phyloP scores from a whole-genome alignment of 1,284 basidiomycete genomes.

The Ustilago sp. region DNA sequence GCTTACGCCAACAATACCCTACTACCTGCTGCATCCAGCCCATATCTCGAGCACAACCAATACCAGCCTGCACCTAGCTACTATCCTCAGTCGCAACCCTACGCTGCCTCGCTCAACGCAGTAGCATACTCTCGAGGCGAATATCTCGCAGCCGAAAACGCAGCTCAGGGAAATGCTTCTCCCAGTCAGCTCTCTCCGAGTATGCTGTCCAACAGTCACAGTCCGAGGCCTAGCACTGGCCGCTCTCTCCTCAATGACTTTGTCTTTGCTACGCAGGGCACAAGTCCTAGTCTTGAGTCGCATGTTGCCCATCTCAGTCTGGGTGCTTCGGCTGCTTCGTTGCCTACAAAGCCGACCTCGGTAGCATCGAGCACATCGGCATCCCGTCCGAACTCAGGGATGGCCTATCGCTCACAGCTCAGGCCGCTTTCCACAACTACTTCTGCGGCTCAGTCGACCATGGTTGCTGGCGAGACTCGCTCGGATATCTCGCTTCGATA shows the following conservation, averaged over 20 bases:
- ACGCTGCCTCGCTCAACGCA: neutral
- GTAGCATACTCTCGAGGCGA: conserved; percentile 5
- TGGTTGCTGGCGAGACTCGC: neutral
- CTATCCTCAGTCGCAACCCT: conserved; percentile 3
- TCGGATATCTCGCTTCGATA: conserved; percentile 44
- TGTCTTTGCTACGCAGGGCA: conserved; percentile 17
- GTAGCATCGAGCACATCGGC: neutral
- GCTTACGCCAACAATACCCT: conserved; percentile 3
- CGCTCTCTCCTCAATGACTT: conserved; percentile 20
- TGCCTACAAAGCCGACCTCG: conserved; percentile 8
- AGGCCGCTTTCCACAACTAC: neutral
- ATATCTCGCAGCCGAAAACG: conserved; percentile 12
- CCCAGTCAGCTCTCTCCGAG: conserved; percentile 15
- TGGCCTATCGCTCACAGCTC: neutral
- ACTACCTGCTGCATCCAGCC: conserved; percentile 6
- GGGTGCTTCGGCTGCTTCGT: neutral
- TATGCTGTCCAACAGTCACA: conserved; percentile 23
- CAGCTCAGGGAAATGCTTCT: neutral
- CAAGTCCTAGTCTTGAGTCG: conserved; percentile 25
- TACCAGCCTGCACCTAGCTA: conserved; percentile 2
- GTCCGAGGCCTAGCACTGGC: conserved; percentile 24
- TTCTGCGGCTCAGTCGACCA: neutral
- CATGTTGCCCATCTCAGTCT: conserved; percentile 23
- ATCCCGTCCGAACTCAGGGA: neutral
- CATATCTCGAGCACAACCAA: conserved; percentile 12